Base-by-base conservation (phyloP, 2,329 filamentous ascomycete species). In the Nigrospora oryzae region DNA sequence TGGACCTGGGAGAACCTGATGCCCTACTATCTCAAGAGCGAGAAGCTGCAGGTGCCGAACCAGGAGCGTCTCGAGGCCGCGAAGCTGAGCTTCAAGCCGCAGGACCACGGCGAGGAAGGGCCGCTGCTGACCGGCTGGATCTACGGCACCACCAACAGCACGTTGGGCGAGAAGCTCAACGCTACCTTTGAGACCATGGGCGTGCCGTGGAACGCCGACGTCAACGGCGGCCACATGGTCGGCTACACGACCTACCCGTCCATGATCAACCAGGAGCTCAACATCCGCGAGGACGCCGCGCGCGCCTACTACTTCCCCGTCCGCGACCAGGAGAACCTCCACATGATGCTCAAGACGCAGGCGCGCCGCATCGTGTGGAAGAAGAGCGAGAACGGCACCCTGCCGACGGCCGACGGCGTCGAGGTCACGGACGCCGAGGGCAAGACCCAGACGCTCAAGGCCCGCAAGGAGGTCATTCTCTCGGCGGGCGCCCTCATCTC, bases 241-340 rank as follows among this genome's bases (percentile, higher is more conserved):
- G 71, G 71, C 11, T 71, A 67, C 47, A 56, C 57, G 14, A 47
- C 65, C 2, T 70, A 62, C 54, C 66, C 69, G 2, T 61, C 59
- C 50, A 74, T 67, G 1, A 44, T 71, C 14, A 59, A 73, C 46
- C 47, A 55, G 1, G 54, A 56, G 2, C 54, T 56, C 14, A 57
- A 64, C 48, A 56, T 67, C 11, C 63, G 70, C 11, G 63, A 67
- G 45, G 70, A 74, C 55, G 67, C 71, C 33, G 70, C 67, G 4
- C 58, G 68, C 14, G 67, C 69, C 5, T 74, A 70, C 49, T 74
- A 71, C 50, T 70, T 60, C 43, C 68, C 70, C 2, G 53, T 67
- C 45, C 56, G 54, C 40, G 47, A 58, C 15, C 57, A 70, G 38
- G 40, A 55, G 3, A 75, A 74, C 48, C 55, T 74, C 1, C 52